Conservation (phyloP, 164 flowering plant genomes). For the Cinnamomum micranthum region DNA sequence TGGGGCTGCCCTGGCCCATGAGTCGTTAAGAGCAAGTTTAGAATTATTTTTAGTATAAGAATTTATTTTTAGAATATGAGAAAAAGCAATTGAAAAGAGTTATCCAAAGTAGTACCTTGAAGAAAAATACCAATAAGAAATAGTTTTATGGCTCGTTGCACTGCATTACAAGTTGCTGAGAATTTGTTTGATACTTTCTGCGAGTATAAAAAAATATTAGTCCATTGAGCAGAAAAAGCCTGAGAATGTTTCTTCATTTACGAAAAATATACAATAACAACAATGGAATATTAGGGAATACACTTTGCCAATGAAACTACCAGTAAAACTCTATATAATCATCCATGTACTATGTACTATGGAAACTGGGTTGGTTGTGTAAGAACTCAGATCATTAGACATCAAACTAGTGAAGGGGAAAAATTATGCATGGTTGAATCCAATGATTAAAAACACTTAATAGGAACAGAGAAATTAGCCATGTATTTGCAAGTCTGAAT, state of each 20-base stretch:
- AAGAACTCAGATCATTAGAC: too few species aligned
- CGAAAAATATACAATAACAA: not conserved
- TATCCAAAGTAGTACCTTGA: slow-evolving; percentile 46
- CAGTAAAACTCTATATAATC: too few species aligned
- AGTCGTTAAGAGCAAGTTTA: not conserved
- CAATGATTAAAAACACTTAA: too few species aligned
- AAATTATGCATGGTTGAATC: too few species aligned
- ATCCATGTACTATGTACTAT: too few species aligned
- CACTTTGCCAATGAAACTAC: too few species aligned
- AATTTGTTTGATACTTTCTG: slow-evolving; percentile 49
- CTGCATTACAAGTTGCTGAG: slow-evolving; percentile 50
- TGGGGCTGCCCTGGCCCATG: not conserved
- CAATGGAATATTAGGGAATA: not conserved
- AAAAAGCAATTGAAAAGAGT: not conserved
- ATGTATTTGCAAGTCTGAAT: too few species aligned
- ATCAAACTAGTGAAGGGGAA: too few species aligned
- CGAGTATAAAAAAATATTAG: slow-evolving; percentile 7
- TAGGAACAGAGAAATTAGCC: too few species aligned
- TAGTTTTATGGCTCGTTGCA: slow-evolving; percentile 39
- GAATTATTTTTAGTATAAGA: not conserved
- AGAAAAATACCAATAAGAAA: slow-evolving; percentile 62
- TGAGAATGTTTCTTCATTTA: not conserved
- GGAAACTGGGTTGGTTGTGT: too few species aligned
- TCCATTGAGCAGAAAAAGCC: not conserved
- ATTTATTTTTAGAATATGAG: not conserved